Conservation (phyloP, 2,329 filamentous ascomycete genomes). For the Exophiala lecanii-corni region DNA sequence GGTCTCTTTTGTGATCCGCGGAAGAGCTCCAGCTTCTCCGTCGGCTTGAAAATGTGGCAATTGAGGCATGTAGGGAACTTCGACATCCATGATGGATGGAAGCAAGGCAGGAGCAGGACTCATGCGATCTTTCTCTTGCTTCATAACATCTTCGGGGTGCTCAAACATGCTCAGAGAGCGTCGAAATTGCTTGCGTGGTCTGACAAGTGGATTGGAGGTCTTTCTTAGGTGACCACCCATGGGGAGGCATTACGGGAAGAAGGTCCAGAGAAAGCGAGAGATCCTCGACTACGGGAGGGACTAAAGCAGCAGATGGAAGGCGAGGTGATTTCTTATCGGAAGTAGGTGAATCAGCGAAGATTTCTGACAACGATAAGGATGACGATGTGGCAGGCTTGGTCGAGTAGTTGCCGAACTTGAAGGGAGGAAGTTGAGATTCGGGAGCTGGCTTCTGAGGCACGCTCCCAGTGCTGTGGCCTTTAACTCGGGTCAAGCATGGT, state of each 20-base stretch:
- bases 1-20: slow-evolving; percentile 76
- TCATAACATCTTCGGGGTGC: slow-evolving; percentile 80
- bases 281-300: slow-evolving; percentile 17
- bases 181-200: slow-evolving; percentile 82
- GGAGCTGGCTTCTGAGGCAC: slow-evolving; percentile 57
- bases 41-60: slow-evolving; percentile 81
- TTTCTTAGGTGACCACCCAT: slow-evolving; percentile 67
- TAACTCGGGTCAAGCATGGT: slow-evolving; percentile 69
- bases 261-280: slow-evolving; percentile 9
- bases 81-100: slow-evolving; percentile 76
- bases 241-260: slow-evolving; percentile 69
- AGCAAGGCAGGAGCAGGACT: slow-evolving; percentile 49
- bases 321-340: slow-evolving; percentile 36
- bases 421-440: slow-evolving; percentile 65
- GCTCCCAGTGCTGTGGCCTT: slow-evolving; percentile 66
- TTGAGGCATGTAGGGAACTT: slow-evolving; percentile 57
- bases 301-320: slow-evolving; percentile 31
- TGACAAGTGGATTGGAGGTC: slow-evolving; percentile 64
- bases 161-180: slow-evolving; percentile 98
- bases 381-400: slow-evolving; percentile 52
- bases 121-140: slow-evolving; percentile 60
- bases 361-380: slow-evolving; percentile 68
- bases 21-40: slow-evolving; percentile 78
- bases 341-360: slow-evolving; percentile 74
- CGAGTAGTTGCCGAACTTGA: slow-evolving; percentile 61